Evolutionary conservation across 2,329 filamentous ascomycete species (phyloP).

Genomic region (Xylariaceae sp.): DNA sequence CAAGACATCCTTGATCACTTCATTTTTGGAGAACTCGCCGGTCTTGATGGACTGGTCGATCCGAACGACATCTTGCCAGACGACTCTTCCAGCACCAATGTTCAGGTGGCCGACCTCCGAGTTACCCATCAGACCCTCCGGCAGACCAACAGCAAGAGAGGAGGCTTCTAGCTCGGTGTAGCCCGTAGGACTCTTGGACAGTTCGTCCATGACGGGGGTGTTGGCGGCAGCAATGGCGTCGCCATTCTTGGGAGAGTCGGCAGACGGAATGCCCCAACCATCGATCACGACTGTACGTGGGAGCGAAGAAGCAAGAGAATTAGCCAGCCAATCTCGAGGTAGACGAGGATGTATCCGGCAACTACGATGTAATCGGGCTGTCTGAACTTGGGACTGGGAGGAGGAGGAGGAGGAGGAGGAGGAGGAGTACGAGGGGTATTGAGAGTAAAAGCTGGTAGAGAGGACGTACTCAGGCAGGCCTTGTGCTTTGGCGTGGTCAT

Average conservation of each 20-base stretch:
- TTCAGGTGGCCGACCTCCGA: conserved; percentile 98
- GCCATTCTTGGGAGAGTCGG: conserved; percentile 80
- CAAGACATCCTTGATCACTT: conserved; percentile 77
- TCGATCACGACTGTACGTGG: conserved; percentile 82
- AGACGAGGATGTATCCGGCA: conserved; percentile 56
- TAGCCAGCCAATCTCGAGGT: conserved; percentile 62
- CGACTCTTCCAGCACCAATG: conserved; percentile 94
- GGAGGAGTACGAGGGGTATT: conserved; percentile 26
- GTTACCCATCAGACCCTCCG: conserved; percentile 98
- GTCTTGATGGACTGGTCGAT: conserved; percentile 94
- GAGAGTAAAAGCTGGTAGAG: conserved; percentile 37
- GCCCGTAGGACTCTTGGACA: conserved; percentile 79
- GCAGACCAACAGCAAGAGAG: conserved; percentile 91
- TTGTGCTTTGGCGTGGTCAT: conserved; percentile 62
- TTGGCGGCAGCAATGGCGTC: conserved; percentile 94
- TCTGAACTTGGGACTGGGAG: neutral
- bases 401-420: conserved; percentile 4
- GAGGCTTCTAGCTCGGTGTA: conserved; percentile 95
- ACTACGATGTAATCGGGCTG: conserved; percentile 46
- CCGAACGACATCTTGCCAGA: conserved; percentile 97
- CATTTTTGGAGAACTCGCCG: conserved; percentile 73
- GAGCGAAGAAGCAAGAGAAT: conserved; percentile 26
- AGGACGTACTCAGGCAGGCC: conserved; percentile 63
- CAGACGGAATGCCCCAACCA: conserved; percentile 90
- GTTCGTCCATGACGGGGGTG: conserved; percentile 92